phyloP scores from a whole-genome alignment of 345 rosid genomes.

The Chamaenerion angustifolium region DNA sequence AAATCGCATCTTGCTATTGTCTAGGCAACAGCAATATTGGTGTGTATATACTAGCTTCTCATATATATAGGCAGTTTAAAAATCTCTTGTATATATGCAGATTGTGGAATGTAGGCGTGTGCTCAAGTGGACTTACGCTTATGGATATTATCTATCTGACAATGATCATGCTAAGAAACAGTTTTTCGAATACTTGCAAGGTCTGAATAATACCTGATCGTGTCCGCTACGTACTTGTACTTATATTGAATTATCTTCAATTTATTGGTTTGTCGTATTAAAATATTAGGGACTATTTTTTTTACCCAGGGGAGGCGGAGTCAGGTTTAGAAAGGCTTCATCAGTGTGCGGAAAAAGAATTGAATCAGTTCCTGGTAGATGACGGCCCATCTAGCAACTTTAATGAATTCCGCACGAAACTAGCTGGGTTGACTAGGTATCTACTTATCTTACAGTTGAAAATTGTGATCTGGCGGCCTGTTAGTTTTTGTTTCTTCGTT shows the following conservation, averaged over 20 bases:
- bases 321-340: slow-evolving; percentile 96
- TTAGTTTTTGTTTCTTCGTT: not conserved
- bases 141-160: slow-evolving; percentile 89
- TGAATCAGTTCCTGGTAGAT: slow-evolving; percentile 34
- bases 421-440: slow-evolving; percentile 82
- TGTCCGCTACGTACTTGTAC: not conserved
- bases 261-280: not conserved
- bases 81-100: slow-evolving; percentile 21
- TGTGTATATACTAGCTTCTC: too few species aligned
- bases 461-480: not conserved
- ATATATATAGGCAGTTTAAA: too few species aligned
- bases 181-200: slow-evolving; percentile 96
- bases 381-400: slow-evolving; percentile 59
- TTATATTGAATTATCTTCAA: not conserved
- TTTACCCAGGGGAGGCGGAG: slow-evolving; percentile 91
- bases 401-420: slow-evolving; percentile 79
- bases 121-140: slow-evolving; percentile 95
- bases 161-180: slow-evolving; percentile 71
- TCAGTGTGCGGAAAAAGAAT: slow-evolving; percentile 91
- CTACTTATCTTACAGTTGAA: not conserved
- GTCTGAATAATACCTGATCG: slow-evolving; percentile 15
- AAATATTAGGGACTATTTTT: not conserved
- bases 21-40: too few species aligned
- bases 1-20: not conserved
- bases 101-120: slow-evolving; percentile 95